Conservation (phyloP, 2,329 filamentous ascomycete genomes). For the Ascochyta viciae-villosae region DNA sequence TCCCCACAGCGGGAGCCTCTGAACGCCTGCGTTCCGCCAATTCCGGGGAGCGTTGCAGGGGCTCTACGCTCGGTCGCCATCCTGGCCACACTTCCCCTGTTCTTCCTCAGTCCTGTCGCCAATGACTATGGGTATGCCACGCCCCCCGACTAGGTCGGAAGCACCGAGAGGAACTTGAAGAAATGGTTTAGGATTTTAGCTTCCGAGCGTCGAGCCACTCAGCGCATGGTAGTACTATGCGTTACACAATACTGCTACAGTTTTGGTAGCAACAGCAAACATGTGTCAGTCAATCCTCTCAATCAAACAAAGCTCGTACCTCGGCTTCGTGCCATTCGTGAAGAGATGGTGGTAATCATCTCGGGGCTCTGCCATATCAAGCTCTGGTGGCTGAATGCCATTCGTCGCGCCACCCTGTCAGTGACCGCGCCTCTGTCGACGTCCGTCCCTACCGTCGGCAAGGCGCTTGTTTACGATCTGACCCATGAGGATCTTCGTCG, state of each 20-base stretch:
- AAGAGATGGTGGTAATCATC: slow-evolving; percentile 35
- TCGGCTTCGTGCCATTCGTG: slow-evolving; percentile 25
- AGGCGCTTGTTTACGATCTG: slow-evolving; percentile 25
- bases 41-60: slow-evolving; percentile 15
- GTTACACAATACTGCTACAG: slow-evolving; percentile 10
- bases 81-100: slow-evolving; percentile 10
- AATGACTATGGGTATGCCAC: slow-evolving; percentile 11
- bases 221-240: slow-evolving; percentile 14
- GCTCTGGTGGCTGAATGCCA: slow-evolving; percentile 26
- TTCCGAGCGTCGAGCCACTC: slow-evolving; percentile 20
- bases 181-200: slow-evolving; percentile 13
- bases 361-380: slow-evolving; percentile 41
- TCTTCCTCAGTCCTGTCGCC: slow-evolving; percentile 18
- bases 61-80: slow-evolving; percentile 9
- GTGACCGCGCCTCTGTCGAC: slow-evolving; percentile 35
- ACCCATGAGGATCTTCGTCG: slow-evolving; percentile 22
- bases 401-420: slow-evolving; percentile 32
- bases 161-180: slow-evolving; percentile 16
- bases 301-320: slow-evolving; percentile 20
- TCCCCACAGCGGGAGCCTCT: slow-evolving; percentile 18
- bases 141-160: slow-evolving; percentile 12
- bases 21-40: slow-evolving; percentile 7
- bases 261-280: slow-evolving; percentile 17
- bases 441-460: slow-evolving; percentile 27
- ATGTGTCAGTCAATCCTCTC: slow-evolving; percentile 28